A percentile compares a stretch with the other conserved stretches of the same genome.
These are phyloP conservation scores for Carallia brachiata DNA, from an alignment of 345 rosid genomes.

Conservation along the genomic window DNA sequence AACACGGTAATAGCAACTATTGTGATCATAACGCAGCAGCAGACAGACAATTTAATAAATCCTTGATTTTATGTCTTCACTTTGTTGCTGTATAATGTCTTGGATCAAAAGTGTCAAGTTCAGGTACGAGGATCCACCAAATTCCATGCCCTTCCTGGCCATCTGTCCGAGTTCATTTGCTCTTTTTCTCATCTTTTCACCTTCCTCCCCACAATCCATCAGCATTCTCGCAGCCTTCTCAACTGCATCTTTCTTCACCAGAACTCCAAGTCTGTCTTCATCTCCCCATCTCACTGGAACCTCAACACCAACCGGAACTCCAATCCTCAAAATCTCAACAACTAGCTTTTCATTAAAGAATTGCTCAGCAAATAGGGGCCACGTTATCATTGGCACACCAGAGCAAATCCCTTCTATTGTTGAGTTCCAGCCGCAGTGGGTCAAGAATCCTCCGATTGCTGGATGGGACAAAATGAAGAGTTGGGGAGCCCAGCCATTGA, in stretches of 20 bases:
- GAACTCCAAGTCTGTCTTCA: constrained; percentile 59
- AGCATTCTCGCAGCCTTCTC: constrained; percentile 40
- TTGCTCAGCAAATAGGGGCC: constrained; percentile 79
- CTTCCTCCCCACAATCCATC: constrained; percentile 50
- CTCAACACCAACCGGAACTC: constrained; percentile 60
- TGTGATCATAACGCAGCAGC: neutral
- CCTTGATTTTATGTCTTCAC: neutral
- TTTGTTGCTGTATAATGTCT: constrained; percentile 30
- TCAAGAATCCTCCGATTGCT: constrained; percentile 65
- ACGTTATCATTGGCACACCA: constrained; percentile 74
- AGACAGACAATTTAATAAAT: neutral
- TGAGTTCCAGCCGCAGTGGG: constrained; percentile 94
- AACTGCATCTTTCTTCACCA: constrained; percentile 50
- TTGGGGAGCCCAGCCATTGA: constrained; percentile 89
- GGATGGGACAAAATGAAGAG: constrained; percentile 64
- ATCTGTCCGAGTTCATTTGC: constrained; percentile 39
- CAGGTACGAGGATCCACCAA: constrained; percentile 55
- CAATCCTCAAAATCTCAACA: constrained; percentile 57
- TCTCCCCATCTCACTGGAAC: constrained; percentile 72
- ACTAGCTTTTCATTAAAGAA: constrained; percentile 68
- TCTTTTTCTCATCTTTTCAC: constrained; percentile 40
- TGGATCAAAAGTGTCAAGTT: constrained; percentile 44
- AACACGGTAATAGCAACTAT: too few species aligned
- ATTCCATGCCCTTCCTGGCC: constrained; percentile 48
- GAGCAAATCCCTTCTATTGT: constrained; percentile 56